Base-by-base conservation (phyloP, 2,329 filamentous ascomycete genomes). In the Proliferodiscus dingleyae region DNA sequence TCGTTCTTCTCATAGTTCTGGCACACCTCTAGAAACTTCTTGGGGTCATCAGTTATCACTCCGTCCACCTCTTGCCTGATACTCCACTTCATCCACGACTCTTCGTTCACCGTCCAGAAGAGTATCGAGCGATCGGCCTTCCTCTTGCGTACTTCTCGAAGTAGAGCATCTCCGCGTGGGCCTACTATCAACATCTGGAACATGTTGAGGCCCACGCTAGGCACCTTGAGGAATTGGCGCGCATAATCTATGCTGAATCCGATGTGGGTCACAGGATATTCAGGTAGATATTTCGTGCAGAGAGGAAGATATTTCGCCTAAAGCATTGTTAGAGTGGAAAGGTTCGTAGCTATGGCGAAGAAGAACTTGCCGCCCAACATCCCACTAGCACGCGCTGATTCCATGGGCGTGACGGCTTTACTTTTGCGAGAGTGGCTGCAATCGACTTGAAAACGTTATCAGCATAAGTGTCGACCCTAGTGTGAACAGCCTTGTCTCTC, bases 51-150 rank as follows among this genome's bases (percentile, higher is more conserved):
- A 0, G 89, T 95, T 43, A 95, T 82, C 4, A 95, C 84, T 1
- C 87, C 90, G 56, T 95, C 87, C 1, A 95, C 69, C 16, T 58
- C 58, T 34, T 77, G 68, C 22, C 72, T 66, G 28, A 95, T 79
- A 52, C 80, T 77, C 88, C 89, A 95, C 57, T 81, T 76, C 90
- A 97, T 96, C 66, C 81, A 78, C 41, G 74, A 71, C 51, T 79
- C 76, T 11, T 85, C 77, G 62, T 97, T 95, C 41, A 95, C 86
- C 0, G 90, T 96, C 91, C 91, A 97, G 0, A 81, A 76, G 57
- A 85, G 83, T 4, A 95, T 70, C 3, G 77, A 74, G 18, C 85
- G 75, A n/a, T 72, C 68, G 2, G 71, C 68, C 38, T 68, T 63
- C 50, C 74, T 22, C 34, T 37, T 23, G 10, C 18, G 74, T 19